These are phyloP conservation scores for Bombardia bombarda DNA, from an alignment of 495 filamentous ascomycete species.

Conservation along the genomic window DNA sequence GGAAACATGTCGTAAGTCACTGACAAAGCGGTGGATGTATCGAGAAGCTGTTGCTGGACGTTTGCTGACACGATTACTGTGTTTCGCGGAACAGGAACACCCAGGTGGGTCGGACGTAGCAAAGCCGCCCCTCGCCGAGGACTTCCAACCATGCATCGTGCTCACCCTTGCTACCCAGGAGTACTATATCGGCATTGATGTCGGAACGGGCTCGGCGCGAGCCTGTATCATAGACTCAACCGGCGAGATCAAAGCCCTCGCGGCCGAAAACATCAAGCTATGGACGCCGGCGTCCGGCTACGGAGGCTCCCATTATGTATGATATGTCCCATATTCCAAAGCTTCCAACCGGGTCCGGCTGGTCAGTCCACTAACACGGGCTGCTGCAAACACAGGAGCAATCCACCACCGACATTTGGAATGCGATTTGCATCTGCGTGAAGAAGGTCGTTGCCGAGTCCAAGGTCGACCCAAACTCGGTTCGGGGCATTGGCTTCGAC, in stretches of 20 bases:
- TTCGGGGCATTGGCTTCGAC: constrained; percentile 91
- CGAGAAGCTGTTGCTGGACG: not conserved
- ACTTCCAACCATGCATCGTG: not conserved
- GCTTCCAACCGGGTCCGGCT: too few species aligned
- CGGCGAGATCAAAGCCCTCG: constrained; percentile 87
- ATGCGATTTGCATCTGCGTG: constrained; percentile 76
- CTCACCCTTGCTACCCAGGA: constrained; percentile 21
- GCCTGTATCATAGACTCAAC: constrained; percentile 88
- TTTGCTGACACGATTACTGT: not conserved
- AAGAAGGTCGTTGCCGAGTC: constrained; percentile 70
- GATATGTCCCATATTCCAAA: not conserved
- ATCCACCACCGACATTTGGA: constrained; percentile 96
- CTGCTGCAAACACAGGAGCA: constrained; percentile 69
- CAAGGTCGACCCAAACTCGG: constrained; percentile 58
- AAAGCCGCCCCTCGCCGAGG: not conserved
- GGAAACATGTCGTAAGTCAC: constrained; percentile 1
- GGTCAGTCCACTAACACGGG: constrained; percentile 4
- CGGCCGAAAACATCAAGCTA: constrained; percentile 82
- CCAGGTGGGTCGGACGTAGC: constrained; percentile 10
- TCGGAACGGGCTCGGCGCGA: constrained; percentile 89
- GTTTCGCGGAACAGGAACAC: constrained; percentile 3
- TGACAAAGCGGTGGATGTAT: not conserved
- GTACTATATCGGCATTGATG: constrained; percentile 86
- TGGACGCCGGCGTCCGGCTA: constrained; percentile 90
- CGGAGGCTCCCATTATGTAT: constrained; percentile 61